Base-by-base conservation (phyloP, 768 basidiomycete genomes). In the Trametes maxima region DNA sequence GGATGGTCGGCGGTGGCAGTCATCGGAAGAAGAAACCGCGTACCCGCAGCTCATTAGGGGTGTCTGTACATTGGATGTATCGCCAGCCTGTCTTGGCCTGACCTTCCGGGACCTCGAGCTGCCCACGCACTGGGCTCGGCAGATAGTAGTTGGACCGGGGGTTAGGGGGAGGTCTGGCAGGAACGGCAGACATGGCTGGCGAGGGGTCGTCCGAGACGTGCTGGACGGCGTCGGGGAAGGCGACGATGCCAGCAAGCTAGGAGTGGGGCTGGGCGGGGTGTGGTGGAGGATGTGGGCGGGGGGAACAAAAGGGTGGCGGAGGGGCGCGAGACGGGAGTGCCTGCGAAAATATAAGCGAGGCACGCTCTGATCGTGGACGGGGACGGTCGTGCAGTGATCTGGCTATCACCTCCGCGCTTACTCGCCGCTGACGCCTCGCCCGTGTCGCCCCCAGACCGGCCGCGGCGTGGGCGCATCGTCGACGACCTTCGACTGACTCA, bases 1-100 rank as follows among this genome's bases (percentile, higher is more conserved):
- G n/a, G 35, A 49, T 40, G 55, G 57, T 48, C 46, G 49, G 53
- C 55, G 54, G 60, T 47, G 47, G 35, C 48, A 35, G 44, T 37
- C 28, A 5, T 25, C 11, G 37, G 35, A n/a, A 36, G 46, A 44
- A 33, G 36, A 48, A 21, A 19, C 2, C 43, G 42, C 65, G 33
- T 40, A 86, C 89, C 79, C 87, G 89, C 69, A 90, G 80, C 71
- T 91, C 87, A 73, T 88, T 84, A 14, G 83, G 85, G 28, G 88
- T 90, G 68, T 90, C 88, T 17, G 88, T 90, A 56, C 85, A 86
- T 70, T 91, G 89, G 49, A 91, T 77, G 73, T 84, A 90, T 64
- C 89, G 78, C 80, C 86, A 88, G 55, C 88, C 87, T 25, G 85
- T 78, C 62, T 73, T 79, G 11, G 83, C 71, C 66, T 63, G 56